A percentile compares a stretch with the other conserved stretches of the same genome.
These are phyloP conservation scores for Amanita pallidorosea DNA, from an alignment of 768 basidiomycete species.

Conservation along the genomic window DNA sequence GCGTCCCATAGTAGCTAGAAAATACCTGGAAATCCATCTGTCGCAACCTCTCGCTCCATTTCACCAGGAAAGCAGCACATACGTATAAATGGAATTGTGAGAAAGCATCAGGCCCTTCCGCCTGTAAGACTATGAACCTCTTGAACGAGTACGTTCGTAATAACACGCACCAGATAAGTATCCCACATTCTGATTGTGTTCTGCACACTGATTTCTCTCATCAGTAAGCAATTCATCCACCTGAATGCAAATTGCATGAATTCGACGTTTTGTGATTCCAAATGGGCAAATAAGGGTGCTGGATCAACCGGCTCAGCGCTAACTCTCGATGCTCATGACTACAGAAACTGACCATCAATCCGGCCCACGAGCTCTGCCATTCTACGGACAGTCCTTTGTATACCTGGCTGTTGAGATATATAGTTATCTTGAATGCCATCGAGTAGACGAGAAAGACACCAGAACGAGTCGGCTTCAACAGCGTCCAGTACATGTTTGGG, in stretches of 20 bases:
- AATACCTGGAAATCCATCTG: slow-evolving; percentile 98
- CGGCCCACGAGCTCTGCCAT: slow-evolving; percentile 91
- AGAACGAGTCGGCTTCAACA: slow-evolving; percentile 95
- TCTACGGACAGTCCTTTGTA: slow-evolving; percentile 83
- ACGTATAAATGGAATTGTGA: slow-evolving; percentile 99
- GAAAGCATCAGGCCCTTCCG: slow-evolving; percentile 96
- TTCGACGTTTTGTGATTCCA: slow-evolving; percentile 87
- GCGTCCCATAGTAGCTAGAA: neutral
- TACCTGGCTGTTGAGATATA: slow-evolving; percentile 92
- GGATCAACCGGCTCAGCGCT: slow-evolving; percentile 5
- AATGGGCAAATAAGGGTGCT: slow-evolving; percentile 84
- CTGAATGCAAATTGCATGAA: slow-evolving; percentile 99
- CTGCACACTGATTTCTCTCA: slow-evolving; percentile 95
- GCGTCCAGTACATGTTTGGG: slow-evolving; percentile 66
- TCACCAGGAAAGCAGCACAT: slow-evolving; percentile 92
- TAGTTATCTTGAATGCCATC: slow-evolving; percentile 99
- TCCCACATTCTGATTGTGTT: slow-evolving; percentile 99
- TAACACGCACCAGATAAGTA: slow-evolving; percentile 77
- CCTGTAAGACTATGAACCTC: slow-evolving; percentile 32
- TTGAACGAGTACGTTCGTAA: neutral
- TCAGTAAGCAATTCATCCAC: slow-evolving; percentile 99
- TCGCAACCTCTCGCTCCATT: slow-evolving; percentile 87
- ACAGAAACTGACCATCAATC: slow-evolving; percentile 54
- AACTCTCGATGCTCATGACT: slow-evolving; percentile 1
- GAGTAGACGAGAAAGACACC: slow-evolving; percentile 91